Conservation (phyloP, 305 asterid species). For the Stenogyne calaminthoides region DNA sequence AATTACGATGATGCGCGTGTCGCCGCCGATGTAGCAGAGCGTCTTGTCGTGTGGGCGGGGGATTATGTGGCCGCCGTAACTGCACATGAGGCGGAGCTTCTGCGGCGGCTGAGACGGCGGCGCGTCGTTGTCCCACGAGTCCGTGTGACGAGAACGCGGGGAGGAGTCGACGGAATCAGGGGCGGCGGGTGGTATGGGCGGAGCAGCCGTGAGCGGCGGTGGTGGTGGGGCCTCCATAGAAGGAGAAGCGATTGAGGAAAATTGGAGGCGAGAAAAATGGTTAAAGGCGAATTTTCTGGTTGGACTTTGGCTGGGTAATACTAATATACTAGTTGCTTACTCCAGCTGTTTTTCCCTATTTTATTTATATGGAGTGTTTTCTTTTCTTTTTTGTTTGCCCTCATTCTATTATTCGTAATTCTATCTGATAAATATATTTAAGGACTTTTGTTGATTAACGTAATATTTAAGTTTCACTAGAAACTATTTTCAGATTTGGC, state of each 20-base stretch:
- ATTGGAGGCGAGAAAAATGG: constrained; percentile 29
- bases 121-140: constrained; percentile 59
- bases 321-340: constrained; percentile 30
- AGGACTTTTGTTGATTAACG: background rate
- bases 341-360: constrained; percentile 38
- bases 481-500: background rate
- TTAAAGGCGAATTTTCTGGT: constrained; percentile 23
- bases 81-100: constrained; percentile 88
- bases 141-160: constrained; percentile 58
- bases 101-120: constrained; percentile 35
- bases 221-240: constrained; percentile 65
- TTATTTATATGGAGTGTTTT: background rate
- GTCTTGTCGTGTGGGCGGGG: constrained; percentile 94
- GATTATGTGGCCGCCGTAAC: constrained; percentile 86
- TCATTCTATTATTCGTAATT: background rate
- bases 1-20: constrained; percentile 79
- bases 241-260: constrained; percentile 24
- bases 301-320: constrained; percentile 28
- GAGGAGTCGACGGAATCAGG: constrained; percentile 55
- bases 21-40: constrained; percentile 87
- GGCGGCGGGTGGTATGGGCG: constrained; percentile 22
- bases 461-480: background rate
- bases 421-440: background rate
- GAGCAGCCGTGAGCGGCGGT: constrained; percentile 30
- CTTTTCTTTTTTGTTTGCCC: background rate